A percentile compares a stretch with the other conserved stretches of the same genome.
Evolutionary conservation across 2,329 filamentous ascomycete species (phyloP).

Genomic region (Penicillium sp.): DNA sequence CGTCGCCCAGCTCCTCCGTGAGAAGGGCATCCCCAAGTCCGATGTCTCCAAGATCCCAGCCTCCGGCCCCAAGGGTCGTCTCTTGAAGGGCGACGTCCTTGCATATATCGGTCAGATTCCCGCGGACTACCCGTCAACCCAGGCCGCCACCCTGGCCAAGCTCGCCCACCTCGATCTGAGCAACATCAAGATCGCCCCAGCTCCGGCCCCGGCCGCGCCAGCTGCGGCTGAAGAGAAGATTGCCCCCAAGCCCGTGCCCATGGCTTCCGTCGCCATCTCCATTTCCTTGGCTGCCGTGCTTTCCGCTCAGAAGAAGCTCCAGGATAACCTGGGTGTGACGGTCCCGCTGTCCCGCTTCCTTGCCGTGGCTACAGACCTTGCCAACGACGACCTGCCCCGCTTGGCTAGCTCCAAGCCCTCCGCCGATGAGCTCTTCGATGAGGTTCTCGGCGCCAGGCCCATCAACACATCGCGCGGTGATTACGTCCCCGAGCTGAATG

Average conservation of each 20-base stretch:
- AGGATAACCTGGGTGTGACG: conserved; percentile 72
- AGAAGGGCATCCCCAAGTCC: conserved; percentile 71
- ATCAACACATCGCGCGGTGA: conserved; percentile 52
- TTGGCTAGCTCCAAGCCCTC: conserved; percentile 64
- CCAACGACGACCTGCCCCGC: conserved; percentile 79
- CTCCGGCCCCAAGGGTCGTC: conserved; percentile 79
- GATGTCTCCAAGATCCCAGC: conserved; percentile 79
- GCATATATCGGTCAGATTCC: conserved; percentile 80
- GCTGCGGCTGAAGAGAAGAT: conserved; percentile 35
- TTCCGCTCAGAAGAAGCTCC: conserved; percentile 75
- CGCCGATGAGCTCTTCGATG: conserved; percentile 81
- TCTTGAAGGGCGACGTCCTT: conserved; percentile 93
- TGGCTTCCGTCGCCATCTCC: conserved; percentile 60
- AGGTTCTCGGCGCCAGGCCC: conserved; percentile 65
- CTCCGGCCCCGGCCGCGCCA: conserved; percentile 32
- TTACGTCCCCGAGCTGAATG: conserved; percentile 70
- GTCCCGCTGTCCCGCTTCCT: conserved; percentile 86
- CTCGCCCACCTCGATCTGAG: conserved; percentile 84
- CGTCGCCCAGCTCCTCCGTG: conserved; percentile 75
- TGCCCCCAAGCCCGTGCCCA: conserved; percentile 27
- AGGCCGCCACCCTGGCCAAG: conserved; percentile 69
- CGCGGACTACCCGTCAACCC: conserved; percentile 65
- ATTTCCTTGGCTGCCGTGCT: conserved; percentile 77
- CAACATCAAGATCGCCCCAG: conserved; percentile 80
- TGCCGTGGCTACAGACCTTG: conserved; percentile 75